phyloP scores from a whole-genome alignment of 805 yeast species.

The Torulaspora gathmanii region DNA sequence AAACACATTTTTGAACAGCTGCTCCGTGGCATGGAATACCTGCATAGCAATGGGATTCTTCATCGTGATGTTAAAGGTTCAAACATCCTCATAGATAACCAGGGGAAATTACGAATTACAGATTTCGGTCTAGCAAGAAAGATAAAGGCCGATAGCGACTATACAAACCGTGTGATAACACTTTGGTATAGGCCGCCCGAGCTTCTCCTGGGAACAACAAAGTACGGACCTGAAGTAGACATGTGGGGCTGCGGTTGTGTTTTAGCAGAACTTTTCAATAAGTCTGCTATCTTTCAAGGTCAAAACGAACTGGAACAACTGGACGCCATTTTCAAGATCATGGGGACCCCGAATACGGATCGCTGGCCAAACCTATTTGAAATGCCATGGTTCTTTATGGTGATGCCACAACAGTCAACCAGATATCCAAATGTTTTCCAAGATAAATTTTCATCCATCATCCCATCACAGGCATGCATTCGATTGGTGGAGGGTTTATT shows the following conservation, averaged over 20 bases:
- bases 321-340: conserved; percentile 63
- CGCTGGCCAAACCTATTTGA: conserved; percentile 75
- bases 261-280: conserved; percentile 71
- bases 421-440: conserved; percentile 37
- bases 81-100: conserved; percentile 59
- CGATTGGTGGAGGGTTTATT: conserved; percentile 63
- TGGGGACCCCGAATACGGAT: conserved; percentile 78
- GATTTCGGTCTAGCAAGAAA: conserved; percentile 80
- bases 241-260: conserved; percentile 97
- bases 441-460: conserved; percentile 38
- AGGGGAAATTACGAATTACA: conserved; percentile 65
- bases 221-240: conserved; percentile 86
- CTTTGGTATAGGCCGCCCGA: conserved; percentile 98
- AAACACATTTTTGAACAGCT: conserved; percentile 64
- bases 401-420: conserved; percentile 49
- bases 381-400: conserved; percentile 90
- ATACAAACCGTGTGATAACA: conserved; percentile 93
- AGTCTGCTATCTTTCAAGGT: conserved; percentile 79
- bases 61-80: conserved; percentile 84
- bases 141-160: conserved; percentile 62
- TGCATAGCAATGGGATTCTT: conserved; percentile 63
- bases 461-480: conserved; percentile 50
- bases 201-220: conserved; percentile 81
- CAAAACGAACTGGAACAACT: conserved; percentile 83
- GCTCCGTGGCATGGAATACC: conserved; percentile 61